Evolutionary conservation across 2,329 filamentous ascomycete species (phyloP), one percentile per base, ranked within the genome.

Genomic region (Trichoderma endophyticum): DNA sequence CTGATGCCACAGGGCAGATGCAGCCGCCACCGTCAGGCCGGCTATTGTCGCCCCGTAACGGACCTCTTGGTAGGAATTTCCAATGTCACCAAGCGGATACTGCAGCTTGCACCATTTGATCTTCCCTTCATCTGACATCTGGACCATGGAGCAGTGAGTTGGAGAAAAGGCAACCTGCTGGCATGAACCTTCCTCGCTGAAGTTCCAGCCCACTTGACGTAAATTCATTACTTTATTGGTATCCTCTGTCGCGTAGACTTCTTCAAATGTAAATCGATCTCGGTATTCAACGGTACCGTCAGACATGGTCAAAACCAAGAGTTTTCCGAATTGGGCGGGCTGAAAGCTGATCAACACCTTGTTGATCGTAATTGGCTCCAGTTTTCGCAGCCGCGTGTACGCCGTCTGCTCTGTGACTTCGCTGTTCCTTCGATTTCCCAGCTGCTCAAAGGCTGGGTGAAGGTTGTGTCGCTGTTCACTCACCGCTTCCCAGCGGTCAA

Each of bases 261-360:
- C 86, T 5, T 89, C 86, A 87, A 97, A 91, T 0, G 89, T 92
- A 62, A 88, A 86, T 12, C 94, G 88, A 77, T 97, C 92, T 71
- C 93, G 89, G 80, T 95, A 93, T 75, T 96, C 91, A 4, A 97
- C 85, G 0, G 90, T 92, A 12, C 95, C 93, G 78, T 97, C 94
- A 73, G 92, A 92, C 76, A 93, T 93, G 30, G 88, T 87, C 72
- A 97, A 85, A 34, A 91, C 90, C 3, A 97, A 74, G 2, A 92
- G 86, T 72, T 90, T 93, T 63, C 92, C 92, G 73, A 91, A 89
- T 76, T 92, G 91, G 21, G 92, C 85, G 3, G 89, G 84, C 61
- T 91, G 88, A 34, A 96, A 84, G 0, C 89, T 88, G 51, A 97
- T 81, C 1, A 95, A 84, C 28, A 92, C 86, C 78, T 93, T 94